Evolutionary conservation across 352 stramenopile species (phyloP).

Genomic region (Pythium guiyangense): DNA sequence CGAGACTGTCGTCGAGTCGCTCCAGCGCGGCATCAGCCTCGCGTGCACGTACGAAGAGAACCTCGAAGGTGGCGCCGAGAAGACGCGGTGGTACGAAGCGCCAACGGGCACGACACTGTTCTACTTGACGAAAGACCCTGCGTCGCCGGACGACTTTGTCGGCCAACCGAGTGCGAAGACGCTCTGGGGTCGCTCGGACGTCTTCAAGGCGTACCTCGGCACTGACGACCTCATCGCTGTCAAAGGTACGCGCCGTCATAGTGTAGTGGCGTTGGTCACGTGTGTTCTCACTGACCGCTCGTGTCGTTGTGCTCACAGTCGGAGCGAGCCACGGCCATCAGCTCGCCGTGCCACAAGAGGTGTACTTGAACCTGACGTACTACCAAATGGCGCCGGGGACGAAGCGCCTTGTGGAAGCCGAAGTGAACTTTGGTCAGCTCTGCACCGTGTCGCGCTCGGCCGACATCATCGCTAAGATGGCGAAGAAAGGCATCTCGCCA

Average conservation of each 20-base stretch:
- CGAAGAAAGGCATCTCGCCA: slow-evolving; percentile 59
- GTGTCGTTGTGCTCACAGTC: slow-evolving; percentile 17
- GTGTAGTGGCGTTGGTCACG: not conserved
- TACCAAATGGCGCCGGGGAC: slow-evolving; percentile 64
- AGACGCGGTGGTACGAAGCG: slow-evolving; percentile 88
- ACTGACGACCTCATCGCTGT: slow-evolving; percentile 77
- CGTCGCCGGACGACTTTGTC: slow-evolving; percentile 56
- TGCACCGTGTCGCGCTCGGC: slow-evolving; percentile 66
- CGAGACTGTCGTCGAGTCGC: slow-evolving; percentile 9
- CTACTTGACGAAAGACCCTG: slow-evolving; percentile 79
- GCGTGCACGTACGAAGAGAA: slow-evolving; percentile 91
- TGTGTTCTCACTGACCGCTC: not conserved
- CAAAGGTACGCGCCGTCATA: slow-evolving; percentile 29
- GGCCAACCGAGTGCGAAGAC: slow-evolving; percentile 17
- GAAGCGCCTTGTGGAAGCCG: slow-evolving; percentile 62
- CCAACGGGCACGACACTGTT: slow-evolving; percentile 78
- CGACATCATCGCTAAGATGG: slow-evolving; percentile 58
- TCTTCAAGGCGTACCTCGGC: slow-evolving; percentile 39
- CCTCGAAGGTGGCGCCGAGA: slow-evolving; percentile 66
- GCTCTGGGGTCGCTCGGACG: slow-evolving; percentile 56
- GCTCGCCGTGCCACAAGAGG: slow-evolving; percentile 56
- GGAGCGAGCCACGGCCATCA: slow-evolving; percentile 33
- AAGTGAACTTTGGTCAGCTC: slow-evolving; percentile 66
- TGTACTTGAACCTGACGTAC: slow-evolving; percentile 76
- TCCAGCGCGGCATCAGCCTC: slow-evolving; percentile 76